Evolutionary conservation across 768 basidiomycete species (phyloP).

Genomic region (Lepiota brunneoincarnata): DNA sequence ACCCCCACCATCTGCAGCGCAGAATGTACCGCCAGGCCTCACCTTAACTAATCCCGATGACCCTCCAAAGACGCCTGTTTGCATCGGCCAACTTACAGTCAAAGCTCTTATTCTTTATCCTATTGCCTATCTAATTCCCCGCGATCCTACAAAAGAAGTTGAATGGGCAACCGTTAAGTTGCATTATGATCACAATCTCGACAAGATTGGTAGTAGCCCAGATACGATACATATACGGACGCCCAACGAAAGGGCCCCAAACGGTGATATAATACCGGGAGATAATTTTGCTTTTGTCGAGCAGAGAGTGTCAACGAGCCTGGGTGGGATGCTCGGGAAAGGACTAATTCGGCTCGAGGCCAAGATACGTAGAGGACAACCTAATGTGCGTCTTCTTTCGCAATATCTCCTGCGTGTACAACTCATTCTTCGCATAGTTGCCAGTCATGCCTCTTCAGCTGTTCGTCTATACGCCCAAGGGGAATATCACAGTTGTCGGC

Average conservation of each 20-base stretch:
- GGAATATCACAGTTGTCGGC: slow-evolving; percentile 83
- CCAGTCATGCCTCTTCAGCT: slow-evolving; percentile 83
- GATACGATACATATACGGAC: slow-evolving; percentile 82
- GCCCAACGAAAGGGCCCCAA: slow-evolving; percentile 47
- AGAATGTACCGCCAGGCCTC: slow-evolving; percentile 22
- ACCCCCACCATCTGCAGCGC: slow-evolving; percentile 37
- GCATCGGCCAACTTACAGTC: slow-evolving; percentile 81
- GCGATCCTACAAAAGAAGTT: slow-evolving; percentile 38
- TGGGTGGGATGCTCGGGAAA: slow-evolving; percentile 84
- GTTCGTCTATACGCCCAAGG: slow-evolving; percentile 91
- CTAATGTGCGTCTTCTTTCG: slow-evolving; percentile 46
- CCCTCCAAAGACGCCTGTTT: slow-evolving; percentile 80
- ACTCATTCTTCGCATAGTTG: slow-evolving; percentile 41
- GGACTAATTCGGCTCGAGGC: slow-evolving; percentile 81
- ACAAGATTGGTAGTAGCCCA: slow-evolving; percentile 43
- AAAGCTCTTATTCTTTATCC: slow-evolving; percentile 88
- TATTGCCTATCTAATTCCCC: slow-evolving; percentile 58
- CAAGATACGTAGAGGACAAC: slow-evolving; percentile 63
- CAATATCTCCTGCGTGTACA: not conserved
- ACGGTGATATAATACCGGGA: slow-evolving; percentile 53
- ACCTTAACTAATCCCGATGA: slow-evolving; percentile 51
- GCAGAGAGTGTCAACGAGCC: slow-evolving; percentile 74
- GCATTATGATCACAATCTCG: slow-evolving; percentile 64
- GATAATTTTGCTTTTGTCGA: slow-evolving; percentile 84
- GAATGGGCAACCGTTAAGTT: slow-evolving; percentile 73